Evolutionary conservation across 768 basidiomycete species (phyloP).

Genomic region (Chiua virens): DNA sequence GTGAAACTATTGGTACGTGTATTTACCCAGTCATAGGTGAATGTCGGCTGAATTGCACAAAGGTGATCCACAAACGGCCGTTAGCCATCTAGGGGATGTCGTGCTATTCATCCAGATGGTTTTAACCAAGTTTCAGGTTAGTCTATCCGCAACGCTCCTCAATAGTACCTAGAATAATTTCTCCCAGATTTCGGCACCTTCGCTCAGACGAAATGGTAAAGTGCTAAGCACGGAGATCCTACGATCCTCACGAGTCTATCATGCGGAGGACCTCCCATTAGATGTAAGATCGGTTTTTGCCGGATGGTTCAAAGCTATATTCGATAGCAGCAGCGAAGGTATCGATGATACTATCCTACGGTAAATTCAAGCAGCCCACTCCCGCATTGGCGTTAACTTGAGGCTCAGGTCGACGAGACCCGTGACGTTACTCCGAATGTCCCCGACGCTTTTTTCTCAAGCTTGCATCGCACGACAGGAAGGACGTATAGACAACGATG

Average conservation of each 20-base stretch:
- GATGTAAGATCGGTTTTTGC: constrained; percentile 47
- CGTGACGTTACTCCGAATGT: constrained; percentile 62
- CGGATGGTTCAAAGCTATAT: constrained; percentile 76
- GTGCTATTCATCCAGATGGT: constrained; percentile 71
- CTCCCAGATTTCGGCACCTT: constrained; percentile 49
- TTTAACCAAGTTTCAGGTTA: constrained; percentile 63
- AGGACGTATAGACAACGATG: constrained; percentile 64
- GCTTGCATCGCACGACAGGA: constrained; percentile 51
- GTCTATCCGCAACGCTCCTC: constrained; percentile 13
- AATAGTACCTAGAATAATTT: background rate
- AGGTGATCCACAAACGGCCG: constrained; percentile 86
- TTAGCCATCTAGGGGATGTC: constrained; percentile 76
- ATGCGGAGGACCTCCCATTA: constrained; percentile 38
- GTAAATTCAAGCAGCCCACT: constrained; percentile 32
- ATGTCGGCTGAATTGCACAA: background rate
- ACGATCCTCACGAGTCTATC: constrained; percentile 45
- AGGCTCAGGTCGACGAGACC: constrained; percentile 66
- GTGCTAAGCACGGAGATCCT: constrained; percentile 52
- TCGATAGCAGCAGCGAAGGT: constrained; percentile 74
- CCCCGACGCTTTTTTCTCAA: constrained; percentile 63
- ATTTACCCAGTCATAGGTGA: background rate
- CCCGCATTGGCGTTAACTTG: background rate
- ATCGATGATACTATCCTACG: constrained; percentile 79
- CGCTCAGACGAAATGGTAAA: constrained; percentile 47
- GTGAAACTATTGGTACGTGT: constrained; percentile 72